These are phyloP conservation scores for Candida alai DNA, from an alignment of 805 yeast species.

Conservation along the genomic window DNA sequence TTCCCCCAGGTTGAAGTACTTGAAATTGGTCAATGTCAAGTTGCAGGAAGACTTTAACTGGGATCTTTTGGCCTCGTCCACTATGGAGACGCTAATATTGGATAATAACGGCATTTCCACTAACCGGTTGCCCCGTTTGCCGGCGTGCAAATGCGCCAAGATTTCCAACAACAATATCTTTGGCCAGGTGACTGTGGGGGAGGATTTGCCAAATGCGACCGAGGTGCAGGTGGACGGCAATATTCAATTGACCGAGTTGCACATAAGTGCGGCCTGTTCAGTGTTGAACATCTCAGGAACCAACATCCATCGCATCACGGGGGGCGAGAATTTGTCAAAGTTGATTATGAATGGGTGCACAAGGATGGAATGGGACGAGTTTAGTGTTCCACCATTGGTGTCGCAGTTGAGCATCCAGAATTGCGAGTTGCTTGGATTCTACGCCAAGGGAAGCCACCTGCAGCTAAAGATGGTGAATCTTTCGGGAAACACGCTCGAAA, in stretches of 20 bases:
- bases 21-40: slow-evolving; percentile 4
- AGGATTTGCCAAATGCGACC: background rate
- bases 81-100: slow-evolving; percentile 4
- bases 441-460: background rate
- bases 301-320: slow-evolving; percentile 4
- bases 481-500: slow-evolving; percentile 5
- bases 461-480: slow-evolving; percentile 3
- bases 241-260: too few relatives aligned
- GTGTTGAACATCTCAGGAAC: slow-evolving; percentile 7
- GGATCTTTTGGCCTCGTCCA: too few relatives aligned
- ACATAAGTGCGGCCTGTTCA: too few relatives aligned
- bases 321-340: slow-evolving; percentile 6
- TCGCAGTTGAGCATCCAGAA: slow-evolving; percentile 5
- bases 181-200: slow-evolving; percentile 2
- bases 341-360: slow-evolving; percentile 7
- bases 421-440: slow-evolving; percentile 6
- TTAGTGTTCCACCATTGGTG: slow-evolving; percentile 5
- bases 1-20: slow-evolving; percentile 4
- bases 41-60: too few relatives aligned
- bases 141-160: background rate
- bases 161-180: slow-evolving; percentile 3
- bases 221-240: too few relatives aligned
- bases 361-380: slow-evolving; percentile 6
- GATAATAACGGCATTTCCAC: slow-evolving; percentile 5
- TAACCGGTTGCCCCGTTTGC: background rate